Evolutionary conservation across 106 monocot species (phyloP), one percentile per base, ranked within the genome.

Genomic region (Allium sativum): DNA sequence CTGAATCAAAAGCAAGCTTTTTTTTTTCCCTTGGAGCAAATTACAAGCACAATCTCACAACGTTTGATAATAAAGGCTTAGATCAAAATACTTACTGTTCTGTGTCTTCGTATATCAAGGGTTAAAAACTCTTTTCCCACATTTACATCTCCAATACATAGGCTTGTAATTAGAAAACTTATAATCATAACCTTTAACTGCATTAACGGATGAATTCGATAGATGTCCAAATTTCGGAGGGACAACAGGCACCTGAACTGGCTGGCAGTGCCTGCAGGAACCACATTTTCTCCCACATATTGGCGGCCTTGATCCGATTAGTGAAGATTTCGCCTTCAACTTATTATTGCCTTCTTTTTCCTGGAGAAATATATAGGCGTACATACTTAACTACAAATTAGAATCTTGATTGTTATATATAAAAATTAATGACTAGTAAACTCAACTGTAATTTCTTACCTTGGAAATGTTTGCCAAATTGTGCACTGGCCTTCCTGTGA

Each of bases 301-400:
- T 44, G 85, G 85, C 46, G 90, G 90, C 72, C 77, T 85, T 17
- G 82, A 90, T 10, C 90, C 90, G 11, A 82, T 74, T 72, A 79
- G 31, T 31, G 31, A 31, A 31, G 5, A 31, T 31, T 31, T 31
- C 2, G 5, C 31, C 31, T 31, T 31, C 31, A 31, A 31, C 31
- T 31, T 31, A 31, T 31, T 31, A 2, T 31, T 31, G 4, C 31
- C 31, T 31, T 31, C 31, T 31, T 31, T 31, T 31, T 31, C 31
- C 31, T 31, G 31, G 5, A 31, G 31, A 31, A 31, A 0, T 31
- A 31, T 31, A 31, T 5, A 31, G 2, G 2, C 31, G 31, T 5
- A 31, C 31, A 1, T 31, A 31, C 31, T 31, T 31, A 31, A 31
- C 31, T 0, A 31, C 1, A 31, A 31, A 31, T 31, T 0, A 31